phyloP scores from a whole-genome alignment of 2,329 filamentous ascomycete species.

The Decorospora gaudefroyi region DNA sequence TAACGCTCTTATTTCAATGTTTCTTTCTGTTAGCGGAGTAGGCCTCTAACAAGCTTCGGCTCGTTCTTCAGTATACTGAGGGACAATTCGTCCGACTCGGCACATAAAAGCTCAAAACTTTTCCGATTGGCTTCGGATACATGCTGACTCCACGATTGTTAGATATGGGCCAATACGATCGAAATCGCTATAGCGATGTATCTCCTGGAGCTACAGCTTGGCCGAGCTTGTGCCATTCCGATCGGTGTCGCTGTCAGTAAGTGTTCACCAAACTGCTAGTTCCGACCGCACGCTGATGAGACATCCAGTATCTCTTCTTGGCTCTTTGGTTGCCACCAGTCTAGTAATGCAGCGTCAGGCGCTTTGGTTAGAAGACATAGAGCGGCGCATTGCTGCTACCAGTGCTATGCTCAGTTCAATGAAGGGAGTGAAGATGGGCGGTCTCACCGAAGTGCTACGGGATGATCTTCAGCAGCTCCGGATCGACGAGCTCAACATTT shows the following conservation, averaged over 20 bases:
- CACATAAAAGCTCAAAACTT: neutral
- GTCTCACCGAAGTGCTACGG: constrained; percentile 39
- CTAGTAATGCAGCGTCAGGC: constrained; percentile 42
- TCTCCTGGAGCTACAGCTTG: constrained; percentile 55
- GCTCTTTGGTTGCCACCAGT: constrained; percentile 37
- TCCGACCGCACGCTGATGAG: neutral
- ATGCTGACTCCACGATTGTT: too few relatives aligned
- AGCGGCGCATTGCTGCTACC: constrained; percentile 52
- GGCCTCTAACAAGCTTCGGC: too few relatives aligned
- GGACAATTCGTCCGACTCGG: too few relatives aligned
- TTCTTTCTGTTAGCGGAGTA: too few relatives aligned
- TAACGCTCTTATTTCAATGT: neutral
- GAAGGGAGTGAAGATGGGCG: constrained; percentile 55
- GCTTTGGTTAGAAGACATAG: constrained; percentile 52
- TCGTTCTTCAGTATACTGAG: too few relatives aligned
- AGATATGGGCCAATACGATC: constrained; percentile 44
- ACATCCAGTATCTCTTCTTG: constrained; percentile 27
- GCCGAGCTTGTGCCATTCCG: constrained; percentile 55
- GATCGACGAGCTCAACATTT: constrained; percentile 43
- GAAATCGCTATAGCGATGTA: constrained; percentile 55
- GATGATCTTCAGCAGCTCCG: constrained; percentile 39
- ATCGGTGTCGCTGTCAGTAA: constrained; percentile 51
- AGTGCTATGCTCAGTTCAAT: constrained; percentile 52
- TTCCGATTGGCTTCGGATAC: too few relatives aligned
- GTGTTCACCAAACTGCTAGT: constrained; percentile 3